Conservation (phyloP, 352 stramenopile species). For the Globisporangium nodosum region DNA sequence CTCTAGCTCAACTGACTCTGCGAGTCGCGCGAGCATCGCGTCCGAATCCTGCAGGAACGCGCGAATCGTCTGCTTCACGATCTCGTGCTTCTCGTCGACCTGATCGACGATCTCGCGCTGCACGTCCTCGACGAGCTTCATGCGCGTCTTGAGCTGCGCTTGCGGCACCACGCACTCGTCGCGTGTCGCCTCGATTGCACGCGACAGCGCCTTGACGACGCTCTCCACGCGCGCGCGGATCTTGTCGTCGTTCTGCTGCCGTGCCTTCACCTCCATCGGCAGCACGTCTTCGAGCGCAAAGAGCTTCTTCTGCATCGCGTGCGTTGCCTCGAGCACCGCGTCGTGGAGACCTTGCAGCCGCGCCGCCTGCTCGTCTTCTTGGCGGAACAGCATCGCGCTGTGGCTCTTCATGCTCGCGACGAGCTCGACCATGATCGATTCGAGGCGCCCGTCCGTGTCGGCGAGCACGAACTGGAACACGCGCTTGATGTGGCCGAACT, state of each 20-base stretch:
- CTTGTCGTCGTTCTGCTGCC: slow-evolving; percentile 55
- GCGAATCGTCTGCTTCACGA: slow-evolving; percentile 24
- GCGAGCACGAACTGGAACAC: slow-evolving; percentile 33
- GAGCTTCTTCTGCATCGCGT: slow-evolving; percentile 36
- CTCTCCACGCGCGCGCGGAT: slow-evolving; percentile 36
- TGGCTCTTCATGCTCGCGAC: slow-evolving; percentile 21
- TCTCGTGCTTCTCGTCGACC: slow-evolving; percentile 20
- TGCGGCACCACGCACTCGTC: slow-evolving; percentile 21
- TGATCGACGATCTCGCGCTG: slow-evolving; percentile 14
- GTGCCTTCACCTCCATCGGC: slow-evolving; percentile 52
- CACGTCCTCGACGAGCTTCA: slow-evolving; percentile 25
- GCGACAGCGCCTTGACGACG: slow-evolving; percentile 27
- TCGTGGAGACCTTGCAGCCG: slow-evolving; percentile 26
- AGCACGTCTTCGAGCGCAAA: slow-evolving; percentile 54
- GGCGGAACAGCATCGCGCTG: slow-evolving; percentile 19
- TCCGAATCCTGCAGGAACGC: slow-evolving; percentile 25
- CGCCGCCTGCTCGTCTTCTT: slow-evolving; percentile 29
- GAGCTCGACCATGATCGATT: slow-evolving; percentile 32
- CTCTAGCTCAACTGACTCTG: slow-evolving; percentile 4
- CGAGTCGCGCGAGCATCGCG: slow-evolving; percentile 20
- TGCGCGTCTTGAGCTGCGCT: slow-evolving; percentile 15
- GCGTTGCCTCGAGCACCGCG: slow-evolving; percentile 26
- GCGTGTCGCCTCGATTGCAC: slow-evolving; percentile 24
- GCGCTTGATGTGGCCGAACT: slow-evolving; percentile 47
- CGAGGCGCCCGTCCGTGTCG: slow-evolving; percentile 33